Percentiles rank a stretch among this genome's conserved stretches.
Conservation (phyloP, 441 rosid species). For the Melianthus villosus region DNA sequence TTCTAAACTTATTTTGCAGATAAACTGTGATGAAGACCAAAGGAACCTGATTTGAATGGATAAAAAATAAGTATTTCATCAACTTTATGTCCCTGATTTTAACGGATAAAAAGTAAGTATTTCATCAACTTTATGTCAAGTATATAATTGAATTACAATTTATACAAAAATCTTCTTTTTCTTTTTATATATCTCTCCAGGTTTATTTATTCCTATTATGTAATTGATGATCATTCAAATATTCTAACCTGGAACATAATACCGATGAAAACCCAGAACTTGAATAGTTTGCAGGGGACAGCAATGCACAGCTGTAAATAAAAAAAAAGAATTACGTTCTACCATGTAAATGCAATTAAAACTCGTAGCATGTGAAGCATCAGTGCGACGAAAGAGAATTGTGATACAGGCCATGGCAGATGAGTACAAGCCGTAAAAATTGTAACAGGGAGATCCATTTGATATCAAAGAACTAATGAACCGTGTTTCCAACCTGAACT, state of each 20-base stretch:
- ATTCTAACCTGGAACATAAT: slow-evolving; percentile 56
- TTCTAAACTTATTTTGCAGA: slow-evolving; percentile 40
- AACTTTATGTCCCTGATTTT: background rate
- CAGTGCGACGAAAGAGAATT: background rate
- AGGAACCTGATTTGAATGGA: slow-evolving; percentile 30
- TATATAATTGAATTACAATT: background rate
- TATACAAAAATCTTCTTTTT: background rate
- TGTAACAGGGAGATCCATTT: no score
- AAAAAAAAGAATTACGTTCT: no score
- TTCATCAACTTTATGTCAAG: background rate
- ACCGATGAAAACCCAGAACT: slow-evolving; percentile 60
- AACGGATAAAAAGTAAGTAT: background rate
- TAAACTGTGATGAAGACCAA: slow-evolving; percentile 36
- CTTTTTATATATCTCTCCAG: background rate
- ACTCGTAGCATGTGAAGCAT: background rate
- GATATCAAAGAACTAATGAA: no score
- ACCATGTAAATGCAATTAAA: no score
- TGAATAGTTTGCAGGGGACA: slow-evolving; percentile 58
- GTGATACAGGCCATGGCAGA: no score
- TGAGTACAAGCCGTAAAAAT: no score
- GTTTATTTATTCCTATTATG: background rate
- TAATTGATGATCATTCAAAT: background rate
- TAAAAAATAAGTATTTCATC: background rate
- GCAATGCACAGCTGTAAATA: slow-evolving; percentile 60
- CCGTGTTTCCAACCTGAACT: no score